Evolutionary conservation across 2,329 filamentous ascomycete genomes (phyloP).

Genomic region (Mariannaea sp.): DNA sequence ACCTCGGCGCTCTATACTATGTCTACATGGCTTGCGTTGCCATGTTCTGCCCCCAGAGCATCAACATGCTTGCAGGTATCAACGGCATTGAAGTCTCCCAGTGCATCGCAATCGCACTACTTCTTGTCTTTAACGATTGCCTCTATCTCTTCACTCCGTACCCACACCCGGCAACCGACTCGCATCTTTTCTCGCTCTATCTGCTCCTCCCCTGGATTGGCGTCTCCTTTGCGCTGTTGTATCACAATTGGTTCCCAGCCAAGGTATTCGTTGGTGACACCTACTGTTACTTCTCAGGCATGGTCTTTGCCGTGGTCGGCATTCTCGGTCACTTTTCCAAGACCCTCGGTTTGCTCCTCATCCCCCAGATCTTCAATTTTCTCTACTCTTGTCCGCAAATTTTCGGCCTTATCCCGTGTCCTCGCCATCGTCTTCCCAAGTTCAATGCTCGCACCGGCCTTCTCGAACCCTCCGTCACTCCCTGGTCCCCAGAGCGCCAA

Average conservation of each 20-base stretch:
- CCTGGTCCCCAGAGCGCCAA: conserved; percentile 70
- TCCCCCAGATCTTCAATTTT: conserved; percentile 97
- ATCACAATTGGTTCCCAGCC: conserved; percentile 95
- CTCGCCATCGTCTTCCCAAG: conserved; percentile 85
- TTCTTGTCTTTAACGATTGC: conserved; percentile 84
- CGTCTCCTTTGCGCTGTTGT: conserved; percentile 83
- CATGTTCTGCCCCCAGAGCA: conserved; percentile 98
- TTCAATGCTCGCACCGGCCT: conserved; percentile 87
- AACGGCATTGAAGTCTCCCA: conserved; percentile 97
- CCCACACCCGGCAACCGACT: conserved; percentile 92
- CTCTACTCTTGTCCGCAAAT: conserved; percentile 91
- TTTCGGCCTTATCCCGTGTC: conserved; percentile 88
- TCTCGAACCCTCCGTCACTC: conserved; percentile 83
- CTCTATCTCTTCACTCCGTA: conserved; percentile 85
- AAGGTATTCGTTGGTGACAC: conserved; percentile 97
- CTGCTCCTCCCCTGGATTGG: conserved; percentile 92
- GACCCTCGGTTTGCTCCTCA: conserved; percentile 85
- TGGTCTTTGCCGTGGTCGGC: conserved; percentile 97
- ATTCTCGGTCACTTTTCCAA: conserved; percentile 99
- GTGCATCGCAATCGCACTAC: conserved; percentile 83
- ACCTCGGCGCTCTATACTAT: conserved; percentile 87
- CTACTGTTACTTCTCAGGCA: conserved; percentile 99
- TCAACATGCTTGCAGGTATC: conserved; percentile 99
- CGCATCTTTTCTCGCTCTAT: conserved; percentile 94
- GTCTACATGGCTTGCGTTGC: conserved; percentile 94